Evolutionary conservation across 768 basidiomycete species (phyloP), one percentile per base, ranked within the genome.

Genomic region (Tulasnella sp.): DNA sequence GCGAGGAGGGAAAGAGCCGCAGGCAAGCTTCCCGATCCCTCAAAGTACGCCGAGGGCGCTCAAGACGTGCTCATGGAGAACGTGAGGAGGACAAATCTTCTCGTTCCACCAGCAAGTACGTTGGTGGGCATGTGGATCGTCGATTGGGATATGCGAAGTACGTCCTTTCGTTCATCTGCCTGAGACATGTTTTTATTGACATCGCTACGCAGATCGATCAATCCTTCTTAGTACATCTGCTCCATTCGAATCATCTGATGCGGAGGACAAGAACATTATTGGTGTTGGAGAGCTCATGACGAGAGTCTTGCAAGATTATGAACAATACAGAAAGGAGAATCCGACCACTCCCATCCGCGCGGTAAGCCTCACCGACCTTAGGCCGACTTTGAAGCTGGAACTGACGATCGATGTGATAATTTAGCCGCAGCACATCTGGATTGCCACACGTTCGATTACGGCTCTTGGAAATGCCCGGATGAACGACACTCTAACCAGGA

Each of bases 61-160:
- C 40, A 69, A 42, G 77, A 78, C 68, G 74, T 74, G 31, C 67
- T 78, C 17, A 72, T 75, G 67, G 77, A 74, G 36, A 78, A 78
- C 52, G 74, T 78, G 29, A 67, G 77, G 67, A 73, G 77, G 67
- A 78, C 77, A n/a, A 76, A 42, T 8, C 49, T 78, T 49, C 71
- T 78, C 29, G 77, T 75, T 1, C 77, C 77, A 7, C 74, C 77
- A 2, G 77, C 74, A 12, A 75, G 74, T 34, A 75, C 67, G 69
- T 67, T 78, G 25, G 77, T 78, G 3, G 77, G 77, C 1, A 78
- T 78, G 74, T 78, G 77, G 77, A 42, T 78, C 73, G 67, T 74
- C 36, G 74, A 78, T 70, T 78, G 77, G 77, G 77, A 78, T 29
- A 78, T 78, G 68, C 74, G 49, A 37, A 74, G 77, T 78, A 40